Percentiles rank a stretch among this genome's conserved stretches.
Conservation (phyloP, 495 filamentous ascomycete species). For the Collariella sp. region DNA sequence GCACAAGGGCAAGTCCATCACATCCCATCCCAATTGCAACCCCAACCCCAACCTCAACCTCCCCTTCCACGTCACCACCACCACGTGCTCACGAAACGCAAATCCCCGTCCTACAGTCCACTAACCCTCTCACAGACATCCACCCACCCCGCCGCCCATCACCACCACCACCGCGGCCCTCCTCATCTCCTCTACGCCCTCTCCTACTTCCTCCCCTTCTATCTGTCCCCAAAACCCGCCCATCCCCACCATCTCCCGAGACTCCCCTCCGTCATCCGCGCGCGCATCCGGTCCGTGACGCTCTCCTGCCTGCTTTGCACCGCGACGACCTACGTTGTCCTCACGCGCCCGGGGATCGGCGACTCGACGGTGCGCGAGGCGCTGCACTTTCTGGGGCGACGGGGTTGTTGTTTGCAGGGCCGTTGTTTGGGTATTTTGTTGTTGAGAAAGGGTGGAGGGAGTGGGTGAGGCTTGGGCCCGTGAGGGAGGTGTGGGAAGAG, state of each 20-base stretch:
- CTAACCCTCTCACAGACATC: conserved; percentile 6
- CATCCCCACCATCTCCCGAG: conserved; percentile 70
- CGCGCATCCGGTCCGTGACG: conserved; percentile 71
- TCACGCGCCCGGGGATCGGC: conserved; percentile 25
- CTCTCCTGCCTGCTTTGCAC: conserved; percentile 57
- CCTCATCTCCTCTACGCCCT: conserved; percentile 60
- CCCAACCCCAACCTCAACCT: neutral
- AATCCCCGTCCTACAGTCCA: neutral
- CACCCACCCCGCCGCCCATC: conserved; percentile 20
- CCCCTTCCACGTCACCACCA: neutral
- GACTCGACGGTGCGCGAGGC: conserved; percentile 38
- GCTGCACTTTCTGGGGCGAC: conserved; percentile 68
- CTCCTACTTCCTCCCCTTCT: conserved; percentile 86
- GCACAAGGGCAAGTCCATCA: conserved; percentile 18
- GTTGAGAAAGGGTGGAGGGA: conserved; percentile 62
- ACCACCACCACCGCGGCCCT: conserved; percentile 15
- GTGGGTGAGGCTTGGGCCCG: conserved; percentile 43
- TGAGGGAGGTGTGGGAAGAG: conserved; percentile 25
- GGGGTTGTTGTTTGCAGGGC: conserved; percentile 71
- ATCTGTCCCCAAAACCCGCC: conserved; percentile 74
- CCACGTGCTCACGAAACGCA: conserved; percentile 5
- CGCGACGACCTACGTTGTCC: conserved; percentile 51
- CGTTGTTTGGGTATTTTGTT: conserved; percentile 67
- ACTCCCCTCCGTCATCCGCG: conserved; percentile 86
- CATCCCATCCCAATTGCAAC: no score